phyloP scores from a whole-genome alignment of 345 rosid species.

The Lepidium sativum region DNA sequence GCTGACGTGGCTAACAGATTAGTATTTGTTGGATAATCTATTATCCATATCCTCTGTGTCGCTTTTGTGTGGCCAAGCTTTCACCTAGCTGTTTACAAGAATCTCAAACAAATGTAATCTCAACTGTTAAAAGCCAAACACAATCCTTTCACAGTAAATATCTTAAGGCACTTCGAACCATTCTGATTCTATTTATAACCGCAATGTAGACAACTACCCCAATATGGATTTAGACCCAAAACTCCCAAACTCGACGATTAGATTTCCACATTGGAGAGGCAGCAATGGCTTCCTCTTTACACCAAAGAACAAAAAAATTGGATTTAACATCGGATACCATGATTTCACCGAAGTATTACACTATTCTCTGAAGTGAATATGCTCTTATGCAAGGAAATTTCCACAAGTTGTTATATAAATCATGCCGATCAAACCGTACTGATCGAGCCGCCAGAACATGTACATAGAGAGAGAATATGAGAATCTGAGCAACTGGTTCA shows the following conservation, averaged over 20 bases:
- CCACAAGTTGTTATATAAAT: not conserved
- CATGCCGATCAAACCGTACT: too few relatives aligned
- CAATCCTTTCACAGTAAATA: not conserved
- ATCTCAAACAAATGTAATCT: conserved; percentile 7
- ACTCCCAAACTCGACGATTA: not conserved
- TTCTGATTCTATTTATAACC: not conserved
- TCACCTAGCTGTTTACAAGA: conserved; percentile 3
- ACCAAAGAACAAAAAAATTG: not conserved
- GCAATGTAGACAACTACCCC: not conserved
- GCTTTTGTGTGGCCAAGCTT: conserved; percentile 23
- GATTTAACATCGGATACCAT: not conserved
- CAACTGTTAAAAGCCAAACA: conserved; percentile 3
- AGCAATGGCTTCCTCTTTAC: not conserved
- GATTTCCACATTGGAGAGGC: not conserved
- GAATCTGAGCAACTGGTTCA: too few relatives aligned
- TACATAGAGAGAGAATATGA: too few relatives aligned
- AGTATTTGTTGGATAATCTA: conserved; percentile 37
- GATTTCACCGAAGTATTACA: not conserved
- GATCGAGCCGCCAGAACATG: too few relatives aligned
- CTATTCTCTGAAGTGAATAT: too few relatives aligned
- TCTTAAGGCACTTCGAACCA: not conserved
- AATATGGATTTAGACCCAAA: not conserved
- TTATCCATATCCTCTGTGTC: conserved; percentile 20
- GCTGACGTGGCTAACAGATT: conserved; percentile 43
- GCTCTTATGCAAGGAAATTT: not conserved